Evolutionary conservation across 1,284 basidiomycete species (phyloP), one percentile per base, ranked within the genome.

Genomic region (Ustilago shanxiensis): DNA sequence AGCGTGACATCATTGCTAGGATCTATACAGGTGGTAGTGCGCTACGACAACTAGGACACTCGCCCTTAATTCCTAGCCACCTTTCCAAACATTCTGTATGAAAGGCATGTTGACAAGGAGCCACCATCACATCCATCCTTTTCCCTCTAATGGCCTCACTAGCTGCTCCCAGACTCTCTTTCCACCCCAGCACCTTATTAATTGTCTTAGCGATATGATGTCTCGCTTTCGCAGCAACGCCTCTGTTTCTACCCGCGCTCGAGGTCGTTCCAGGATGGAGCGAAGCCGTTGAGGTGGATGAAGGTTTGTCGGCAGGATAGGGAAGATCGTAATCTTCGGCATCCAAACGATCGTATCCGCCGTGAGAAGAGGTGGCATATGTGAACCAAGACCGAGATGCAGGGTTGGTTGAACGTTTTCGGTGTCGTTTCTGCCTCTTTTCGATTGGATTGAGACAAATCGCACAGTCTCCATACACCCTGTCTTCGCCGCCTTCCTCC

Each of bases 11-110:
- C 8, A 7, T 20, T 20, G 8, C n/a, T 44, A 11, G 11, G 20
- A 6, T 44, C 45, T 61, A 77, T 8, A 70, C 64, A 50, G 70
- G 53, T 2, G 75, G 70, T 2, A 77, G 29, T 2, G 24, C 41
- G 28, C 60, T 62, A 24, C 75, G 41, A 58, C 75, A 77, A 60
- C 75, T 77, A 13, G 75, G 75, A 62, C 75, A 77, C 33, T 79
- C 74, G 29, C 62, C 60, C 54, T 79, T 75, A 62, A 79, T 75
- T 44, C 60, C 57, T 41, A 74, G 31, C 76, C 76, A 78, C 10
- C 68, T 65, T 24, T 78, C 70, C 26, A 77, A 31, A 31, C 75
- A 77, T 13, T 66, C 62, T 0, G 75, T 77, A 41, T 77, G 75
- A 57, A 77, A 77, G 4, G 63, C 64, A 45, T 77, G 75, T 13